These are phyloP conservation scores for Sutorius eximius DNA, from an alignment of 1,284 basidiomycete genomes.

Conservation along the genomic window DNA sequence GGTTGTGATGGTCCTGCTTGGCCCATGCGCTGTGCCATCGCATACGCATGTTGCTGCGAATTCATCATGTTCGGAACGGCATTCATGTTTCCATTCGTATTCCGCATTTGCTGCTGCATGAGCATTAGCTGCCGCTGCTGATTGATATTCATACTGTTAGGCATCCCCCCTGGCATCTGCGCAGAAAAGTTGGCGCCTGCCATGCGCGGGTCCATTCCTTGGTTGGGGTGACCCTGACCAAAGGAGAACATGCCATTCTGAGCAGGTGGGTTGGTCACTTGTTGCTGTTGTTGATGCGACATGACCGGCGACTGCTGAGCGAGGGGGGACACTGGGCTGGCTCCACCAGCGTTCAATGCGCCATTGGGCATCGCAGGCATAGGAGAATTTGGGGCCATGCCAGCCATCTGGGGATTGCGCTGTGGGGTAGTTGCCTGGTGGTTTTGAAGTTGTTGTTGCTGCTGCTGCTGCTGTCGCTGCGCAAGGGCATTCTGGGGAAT, in stretches of 20 bases:
- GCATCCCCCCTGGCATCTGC: conserved; percentile 32
- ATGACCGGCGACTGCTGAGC: conserved; percentile 29
- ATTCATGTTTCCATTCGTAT: conserved; percentile 30
- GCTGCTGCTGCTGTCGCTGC: conserved; percentile 22
- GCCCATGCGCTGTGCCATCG: conserved; percentile 42
- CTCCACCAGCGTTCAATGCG: conserved; percentile 18
- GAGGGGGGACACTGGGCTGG: conserved; percentile 32
- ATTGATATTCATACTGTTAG: conserved; percentile 36
- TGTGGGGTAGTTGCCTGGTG: conserved; percentile 21
- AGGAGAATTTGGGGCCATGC: conserved; percentile 24
- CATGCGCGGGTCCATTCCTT: conserved; percentile 32
- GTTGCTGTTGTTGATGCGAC: conserved; percentile 33
- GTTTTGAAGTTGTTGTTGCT: conserved; percentile 32
- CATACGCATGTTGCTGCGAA: conserved; percentile 38
- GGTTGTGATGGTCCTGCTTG: conserved; percentile 39
- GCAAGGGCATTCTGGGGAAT: conserved; percentile 17
- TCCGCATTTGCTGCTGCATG: conserved; percentile 42
- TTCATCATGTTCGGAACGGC: conserved; percentile 32
- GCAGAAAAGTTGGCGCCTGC: conserved; percentile 27
- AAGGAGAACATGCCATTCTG: conserved; percentile 38
- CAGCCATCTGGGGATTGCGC: conserved; percentile 31
- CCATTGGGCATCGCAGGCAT: conserved; percentile 29
- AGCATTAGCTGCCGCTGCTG: conserved; percentile 44
- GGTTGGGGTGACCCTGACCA: conserved; percentile 24
- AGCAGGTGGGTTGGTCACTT: conserved; percentile 25